Conservation (phyloP, 352 stramenopile species). For the Blastocystis sp. region DNA sequence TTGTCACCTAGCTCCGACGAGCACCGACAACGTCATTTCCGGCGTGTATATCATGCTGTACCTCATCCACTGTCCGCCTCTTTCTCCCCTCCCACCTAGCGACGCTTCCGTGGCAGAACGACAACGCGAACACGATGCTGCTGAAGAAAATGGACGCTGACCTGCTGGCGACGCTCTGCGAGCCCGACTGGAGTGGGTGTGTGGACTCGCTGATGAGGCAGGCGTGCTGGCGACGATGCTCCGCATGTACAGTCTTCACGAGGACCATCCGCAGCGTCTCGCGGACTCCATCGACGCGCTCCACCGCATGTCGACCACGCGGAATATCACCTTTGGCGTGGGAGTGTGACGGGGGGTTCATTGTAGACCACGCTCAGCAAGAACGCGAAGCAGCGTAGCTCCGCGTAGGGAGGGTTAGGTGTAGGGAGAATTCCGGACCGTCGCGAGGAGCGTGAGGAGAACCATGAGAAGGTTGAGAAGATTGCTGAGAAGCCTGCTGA, state of each 20-base stretch:
- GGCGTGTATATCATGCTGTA: constrained; percentile 51
- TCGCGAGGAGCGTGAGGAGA: too few relatives aligned
- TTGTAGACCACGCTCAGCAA: constrained; percentile 30
- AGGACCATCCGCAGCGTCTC: not conserved
- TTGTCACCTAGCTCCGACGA: constrained; percentile 10
- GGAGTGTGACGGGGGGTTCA: not conserved
- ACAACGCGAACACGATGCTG: not conserved
- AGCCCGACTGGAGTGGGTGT: not conserved
- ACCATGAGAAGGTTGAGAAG: too few relatives aligned
- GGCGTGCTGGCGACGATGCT: not conserved
- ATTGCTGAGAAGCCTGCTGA: not conserved
- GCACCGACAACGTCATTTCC: constrained; percentile 30
- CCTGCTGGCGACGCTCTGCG: not conserved
- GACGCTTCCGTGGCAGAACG: not conserved
- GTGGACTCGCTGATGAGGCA: not conserved
- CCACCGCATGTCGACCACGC: not conserved
- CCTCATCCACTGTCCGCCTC: constrained; percentile 14
- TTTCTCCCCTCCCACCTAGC: not conserved
- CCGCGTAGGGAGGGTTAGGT: not conserved
- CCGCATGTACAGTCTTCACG: not conserved
- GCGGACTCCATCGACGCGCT: not conserved
- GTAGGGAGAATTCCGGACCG: constrained; percentile 22
- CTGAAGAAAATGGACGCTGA: constrained; percentile 27
- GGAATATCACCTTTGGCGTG: constrained; percentile 46
- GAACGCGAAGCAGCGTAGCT: constrained; percentile 15